Conservation (phyloP, 495 filamentous ascomycete genomes). For the Rhypophila decipiens region DNA sequence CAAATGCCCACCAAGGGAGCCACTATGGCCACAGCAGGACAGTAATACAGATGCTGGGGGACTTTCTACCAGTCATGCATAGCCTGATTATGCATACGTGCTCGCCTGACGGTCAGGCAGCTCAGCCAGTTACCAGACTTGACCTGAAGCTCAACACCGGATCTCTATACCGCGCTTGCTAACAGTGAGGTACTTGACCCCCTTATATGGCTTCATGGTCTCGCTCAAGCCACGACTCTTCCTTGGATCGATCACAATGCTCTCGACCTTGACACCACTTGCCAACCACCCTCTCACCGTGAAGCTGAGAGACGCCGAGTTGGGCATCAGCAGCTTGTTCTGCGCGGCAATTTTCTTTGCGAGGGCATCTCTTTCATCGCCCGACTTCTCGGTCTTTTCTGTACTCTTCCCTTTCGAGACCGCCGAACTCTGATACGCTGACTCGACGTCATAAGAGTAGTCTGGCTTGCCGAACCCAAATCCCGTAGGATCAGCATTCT, state of each 20-base stretch:
- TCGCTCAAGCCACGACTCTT: conserved; percentile 83
- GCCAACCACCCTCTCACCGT: conserved; percentile 90
- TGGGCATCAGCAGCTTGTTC: conserved; percentile 86
- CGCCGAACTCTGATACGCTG: conserved; percentile 42
- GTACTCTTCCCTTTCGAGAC: conserved; percentile 31
- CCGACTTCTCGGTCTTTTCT: conserved; percentile 35
- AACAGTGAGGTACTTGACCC: conserved; percentile 92
- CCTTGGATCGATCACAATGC: conserved; percentile 74
- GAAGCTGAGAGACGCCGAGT: conserved; percentile 80
- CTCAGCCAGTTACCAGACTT: too few species aligned
- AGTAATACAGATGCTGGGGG: too few species aligned
- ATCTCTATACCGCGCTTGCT: conserved; percentile 82
- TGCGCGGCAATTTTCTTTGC: conserved; percentile 52
- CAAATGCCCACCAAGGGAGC: too few species aligned
- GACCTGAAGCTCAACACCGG: conserved; percentile 45
- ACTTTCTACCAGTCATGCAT: too few species aligned
- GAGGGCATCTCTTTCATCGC: conserved; percentile 34
- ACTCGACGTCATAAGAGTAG: conserved; percentile 55
- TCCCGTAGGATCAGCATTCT: conserved; percentile 39
- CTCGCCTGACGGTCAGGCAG: too few species aligned
- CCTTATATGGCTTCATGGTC: conserved; percentile 90
- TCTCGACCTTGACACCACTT: conserved; percentile 90
- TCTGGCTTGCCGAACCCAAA: conserved; percentile 50
- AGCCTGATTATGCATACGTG: too few species aligned
- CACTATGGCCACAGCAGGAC: too few species aligned